Conservation (phyloP, 2,329 filamentous ascomycete species). For the Curvularia hawaiiensis region DNA sequence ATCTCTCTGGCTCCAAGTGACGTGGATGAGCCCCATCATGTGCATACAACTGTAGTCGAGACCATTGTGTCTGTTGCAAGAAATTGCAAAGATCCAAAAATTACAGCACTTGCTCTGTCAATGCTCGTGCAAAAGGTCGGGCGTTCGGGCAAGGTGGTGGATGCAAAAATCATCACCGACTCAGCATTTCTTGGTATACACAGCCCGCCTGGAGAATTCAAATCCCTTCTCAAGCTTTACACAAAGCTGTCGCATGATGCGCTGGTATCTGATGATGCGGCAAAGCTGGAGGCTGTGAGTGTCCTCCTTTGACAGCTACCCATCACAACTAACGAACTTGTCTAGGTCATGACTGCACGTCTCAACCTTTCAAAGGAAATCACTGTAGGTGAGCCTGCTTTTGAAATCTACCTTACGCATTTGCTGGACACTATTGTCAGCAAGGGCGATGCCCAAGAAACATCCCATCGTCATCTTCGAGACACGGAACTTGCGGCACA, state of each 20-base stretch:
- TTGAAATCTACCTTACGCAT: slow-evolving; percentile 82
- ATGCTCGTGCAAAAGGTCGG: slow-evolving; percentile 97
- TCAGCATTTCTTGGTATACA: slow-evolving; percentile 77
- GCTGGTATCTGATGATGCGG: slow-evolving; percentile 68
- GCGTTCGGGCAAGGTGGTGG: slow-evolving; percentile 78
- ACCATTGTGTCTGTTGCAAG: slow-evolving; percentile 90
- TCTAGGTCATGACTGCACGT: slow-evolving; percentile 76
- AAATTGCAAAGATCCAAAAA: slow-evolving; percentile 84
- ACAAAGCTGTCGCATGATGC: slow-evolving; percentile 75
- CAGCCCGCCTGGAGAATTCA: slow-evolving; percentile 82
- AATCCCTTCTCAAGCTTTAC: slow-evolving; percentile 83
- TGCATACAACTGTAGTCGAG: slow-evolving; percentile 90
- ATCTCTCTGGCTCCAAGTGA: slow-evolving; percentile 77
- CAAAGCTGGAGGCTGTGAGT: slow-evolving; percentile 73
- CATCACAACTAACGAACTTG: slow-evolving; percentile 7
- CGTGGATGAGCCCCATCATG: slow-evolving; percentile 77
- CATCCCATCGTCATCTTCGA: slow-evolving; percentile 70
- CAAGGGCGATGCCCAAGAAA: slow-evolving; percentile 82
- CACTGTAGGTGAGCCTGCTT: slow-evolving; percentile 72
- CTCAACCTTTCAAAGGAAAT: slow-evolving; percentile 75
- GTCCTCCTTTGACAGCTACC: neutral
- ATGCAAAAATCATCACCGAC: slow-evolving; percentile 84
- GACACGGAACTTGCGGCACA: slow-evolving; percentile 82
- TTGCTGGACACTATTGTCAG: slow-evolving; percentile 86
- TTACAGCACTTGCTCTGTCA: slow-evolving; percentile 88